Conservation (phyloP, 2,329 filamentous ascomycete genomes). For the Coniochaeta ligniaria region DNA sequence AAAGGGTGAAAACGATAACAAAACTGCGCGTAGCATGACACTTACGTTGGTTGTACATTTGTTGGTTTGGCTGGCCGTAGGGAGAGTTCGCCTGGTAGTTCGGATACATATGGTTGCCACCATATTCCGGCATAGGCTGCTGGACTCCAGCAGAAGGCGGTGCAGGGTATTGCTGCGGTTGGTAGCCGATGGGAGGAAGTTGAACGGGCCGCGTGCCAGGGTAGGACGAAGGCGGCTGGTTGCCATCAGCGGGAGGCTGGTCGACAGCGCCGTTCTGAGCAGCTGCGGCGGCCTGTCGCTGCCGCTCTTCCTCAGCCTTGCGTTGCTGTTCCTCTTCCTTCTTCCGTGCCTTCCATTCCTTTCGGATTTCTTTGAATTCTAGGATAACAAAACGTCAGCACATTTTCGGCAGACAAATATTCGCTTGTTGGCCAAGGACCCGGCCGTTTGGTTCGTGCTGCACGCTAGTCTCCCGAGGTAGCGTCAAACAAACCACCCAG, state of each 20-base stretch:
- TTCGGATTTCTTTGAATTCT: conserved; percentile 99
- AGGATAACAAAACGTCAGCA: conserved; percentile 5
- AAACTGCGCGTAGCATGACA: conserved; percentile 4
- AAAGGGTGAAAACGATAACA: background rate
- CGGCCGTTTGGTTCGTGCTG: background rate
- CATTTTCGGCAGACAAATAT: background rate
- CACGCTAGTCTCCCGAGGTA: background rate
- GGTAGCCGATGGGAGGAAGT: conserved; percentile 70
- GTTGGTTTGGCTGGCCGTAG: conserved; percentile 48
- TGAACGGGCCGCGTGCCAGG: conserved; percentile 53
- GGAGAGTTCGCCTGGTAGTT: conserved; percentile 52
- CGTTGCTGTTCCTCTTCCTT: conserved; percentile 93
- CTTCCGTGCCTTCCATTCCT: conserved; percentile 98
- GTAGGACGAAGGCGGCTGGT: conserved; percentile 49
- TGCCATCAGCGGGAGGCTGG: conserved; percentile 40
- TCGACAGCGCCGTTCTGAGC: conserved; percentile 42
- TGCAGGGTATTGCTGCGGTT: conserved; percentile 59
- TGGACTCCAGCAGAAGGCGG: conserved; percentile 48
- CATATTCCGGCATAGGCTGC: conserved; percentile 49
- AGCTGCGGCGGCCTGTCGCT: conserved; percentile 36
- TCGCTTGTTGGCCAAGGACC: background rate
- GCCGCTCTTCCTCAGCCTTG: conserved; percentile 86
- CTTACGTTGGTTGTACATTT: conserved; percentile 55
- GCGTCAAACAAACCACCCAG: background rate
- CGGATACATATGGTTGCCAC: conserved; percentile 45